Evolutionary conservation across 495 filamentous ascomycete genomes (phyloP), one percentile per base, ranked within the genome.

Genomic region (Penicillium steckii): DNA sequence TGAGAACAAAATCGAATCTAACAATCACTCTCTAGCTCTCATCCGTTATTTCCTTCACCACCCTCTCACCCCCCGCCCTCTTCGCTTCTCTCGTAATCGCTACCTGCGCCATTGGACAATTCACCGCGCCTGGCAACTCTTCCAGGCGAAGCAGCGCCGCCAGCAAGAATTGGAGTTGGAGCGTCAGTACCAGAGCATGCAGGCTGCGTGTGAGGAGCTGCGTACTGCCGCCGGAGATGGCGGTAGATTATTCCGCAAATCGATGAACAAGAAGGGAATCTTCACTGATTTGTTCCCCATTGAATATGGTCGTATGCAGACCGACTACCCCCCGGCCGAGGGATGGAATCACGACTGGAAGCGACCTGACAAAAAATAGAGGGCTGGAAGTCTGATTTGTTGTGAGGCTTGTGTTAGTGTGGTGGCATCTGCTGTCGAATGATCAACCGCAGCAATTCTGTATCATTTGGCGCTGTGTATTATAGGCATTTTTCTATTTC

Each of bases 31-130:
- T 54, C 43, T 17, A 86, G 84, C 77, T 19, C 50, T 80, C 17
- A 87, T 88, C 64, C 80, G 82, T 61, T 87, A 87, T 71, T 80
- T 82, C 70, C 82, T 87, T 52, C 53, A 69, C 48, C 85, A 88
- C 67, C 80, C 83, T 29, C 67, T 77, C 40, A 85, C 81, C 21
- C 89, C 89, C 0, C 84, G 89, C 2, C 91, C 92, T 2, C 81
- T 97, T 56, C 83, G 89, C 54, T 87, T 96, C 80, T 89, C 83
- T 22, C 90, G 92, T 56, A 88, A 87, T 74, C 87, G 94, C 48
- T 81, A 83, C 74, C 86, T 97, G 57, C 88, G 94, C 21, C 94
- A 99, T 77, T 99, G 95, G 94, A 96, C 94, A 46, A 97, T 99
- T 76, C 92, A 97, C 75, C 91, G 94, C 58, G 94, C 92, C 18